phyloP scores from a whole-genome alignment of 2,329 filamentous ascomycete genomes.

The Aspergillus glaucus region DNA sequence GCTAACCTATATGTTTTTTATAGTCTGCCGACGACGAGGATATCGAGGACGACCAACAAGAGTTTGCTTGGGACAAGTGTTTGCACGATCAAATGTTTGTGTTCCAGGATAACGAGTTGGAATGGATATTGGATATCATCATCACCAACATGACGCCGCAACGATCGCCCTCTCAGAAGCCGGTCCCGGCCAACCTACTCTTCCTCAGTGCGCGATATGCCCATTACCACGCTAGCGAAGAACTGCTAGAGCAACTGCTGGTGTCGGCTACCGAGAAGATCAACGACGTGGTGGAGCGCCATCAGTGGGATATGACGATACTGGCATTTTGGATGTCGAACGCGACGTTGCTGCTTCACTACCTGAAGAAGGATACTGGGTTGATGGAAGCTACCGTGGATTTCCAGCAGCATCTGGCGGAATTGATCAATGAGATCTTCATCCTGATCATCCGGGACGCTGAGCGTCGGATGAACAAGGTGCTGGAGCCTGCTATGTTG shows the following conservation, averaged over 20 bases:
- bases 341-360: constrained; percentile 88
- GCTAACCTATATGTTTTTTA: constrained; percentile 4
- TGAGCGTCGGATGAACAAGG: constrained; percentile 91
- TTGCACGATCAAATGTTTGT: constrained; percentile 99
- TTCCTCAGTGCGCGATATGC: constrained; percentile 94
- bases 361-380: constrained; percentile 87
- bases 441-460: constrained; percentile 95
- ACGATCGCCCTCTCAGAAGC: constrained; percentile 92
- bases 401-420: constrained; percentile 87
- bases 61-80: constrained; percentile 93
- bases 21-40: constrained; percentile 71
- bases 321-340: constrained; percentile 99
- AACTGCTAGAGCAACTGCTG: constrained; percentile 74
- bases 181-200: constrained; percentile 92
- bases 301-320: constrained; percentile 99
- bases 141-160: constrained; percentile 98
- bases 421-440: constrained; percentile 96
- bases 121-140: constrained; percentile 86
- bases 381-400: constrained; percentile 73
- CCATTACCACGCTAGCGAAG: constrained; percentile 86
- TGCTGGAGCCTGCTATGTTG: constrained; percentile 85
- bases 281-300: constrained; percentile 88
- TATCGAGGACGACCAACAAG: constrained; percentile 79
- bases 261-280: constrained; percentile 90
- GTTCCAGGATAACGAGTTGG: constrained; percentile 89